phyloP scores from a whole-genome alignment of 495 filamentous ascomycete species.

The Penicillium pancosmium region DNA sequence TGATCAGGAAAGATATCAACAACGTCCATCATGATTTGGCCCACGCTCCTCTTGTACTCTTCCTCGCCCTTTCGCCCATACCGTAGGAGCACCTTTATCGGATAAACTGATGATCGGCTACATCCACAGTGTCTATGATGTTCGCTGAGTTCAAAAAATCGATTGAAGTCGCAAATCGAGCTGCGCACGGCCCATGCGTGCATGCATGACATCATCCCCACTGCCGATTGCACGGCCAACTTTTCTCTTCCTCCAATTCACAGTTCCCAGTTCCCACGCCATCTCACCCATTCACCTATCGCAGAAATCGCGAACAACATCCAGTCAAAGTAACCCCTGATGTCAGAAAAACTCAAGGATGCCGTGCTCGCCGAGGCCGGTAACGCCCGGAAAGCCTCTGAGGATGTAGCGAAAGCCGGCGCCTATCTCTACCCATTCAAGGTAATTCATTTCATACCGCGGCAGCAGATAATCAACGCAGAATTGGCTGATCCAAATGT shows the following conservation, averaged over 20 bases:
- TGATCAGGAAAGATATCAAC: no score
- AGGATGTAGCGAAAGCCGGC: conserved; percentile 67
- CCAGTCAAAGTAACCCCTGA: conserved; percentile 8
- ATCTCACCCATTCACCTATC: background rate
- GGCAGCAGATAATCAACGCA: no score
- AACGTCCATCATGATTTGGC: no score
- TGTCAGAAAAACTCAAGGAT: conserved; percentile 48
- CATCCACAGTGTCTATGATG: no score
- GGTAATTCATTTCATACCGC: conserved; percentile 42
- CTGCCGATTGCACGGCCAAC: background rate
- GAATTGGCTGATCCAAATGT: background rate
- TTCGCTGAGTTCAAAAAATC: no score
- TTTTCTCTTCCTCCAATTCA: background rate
- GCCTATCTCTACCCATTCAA: conserved; percentile 88
- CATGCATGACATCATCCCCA: background rate
- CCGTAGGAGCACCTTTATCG: no score
- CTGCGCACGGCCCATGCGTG: background rate
- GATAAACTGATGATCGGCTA: no score
- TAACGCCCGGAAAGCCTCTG: conserved; percentile 47
- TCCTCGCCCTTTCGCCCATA: no score
- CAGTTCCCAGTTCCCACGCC: background rate
- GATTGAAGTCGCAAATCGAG: background rate
- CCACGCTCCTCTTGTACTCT: no score
- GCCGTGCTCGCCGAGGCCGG: conserved; percentile 45
- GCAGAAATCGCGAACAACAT: no score